Percentiles rank a stretch among this genome's conserved stretches.
phyloP scores from a whole-genome alignment of 78 protist genomes.

The Planoprotostelium fungivorum region DNA sequence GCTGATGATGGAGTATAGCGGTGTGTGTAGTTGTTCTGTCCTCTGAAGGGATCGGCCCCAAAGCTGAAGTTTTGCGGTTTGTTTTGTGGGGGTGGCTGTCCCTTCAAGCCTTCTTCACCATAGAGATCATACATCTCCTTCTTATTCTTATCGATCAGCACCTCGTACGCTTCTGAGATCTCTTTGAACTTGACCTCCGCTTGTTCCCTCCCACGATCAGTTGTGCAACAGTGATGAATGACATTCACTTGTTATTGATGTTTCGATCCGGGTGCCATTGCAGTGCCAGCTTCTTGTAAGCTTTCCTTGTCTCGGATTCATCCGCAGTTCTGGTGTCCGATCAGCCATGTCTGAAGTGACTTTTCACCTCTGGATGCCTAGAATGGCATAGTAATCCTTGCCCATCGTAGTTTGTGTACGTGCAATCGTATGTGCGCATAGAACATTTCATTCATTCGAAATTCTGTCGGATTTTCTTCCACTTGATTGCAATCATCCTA shows the following conservation, averaged over 20 bases:
- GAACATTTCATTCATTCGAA: too few species aligned
- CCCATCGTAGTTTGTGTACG: too few species aligned
- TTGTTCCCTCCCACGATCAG: slow-evolving; percentile 21
- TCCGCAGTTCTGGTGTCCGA: slow-evolving; percentile 3
- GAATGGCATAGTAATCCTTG: slow-evolving; percentile 66
- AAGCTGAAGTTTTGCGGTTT: background rate
- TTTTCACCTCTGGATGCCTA: slow-evolving; percentile 27
- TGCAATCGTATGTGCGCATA: too few species aligned
- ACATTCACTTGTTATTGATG: slow-evolving; percentile 13
- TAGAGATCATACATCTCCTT: slow-evolving; percentile 29
- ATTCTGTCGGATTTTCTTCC: too few species aligned
- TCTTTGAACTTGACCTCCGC: slow-evolving; percentile 43
- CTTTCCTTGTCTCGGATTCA: slow-evolving; percentile 18
- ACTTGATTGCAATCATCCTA: too few species aligned
- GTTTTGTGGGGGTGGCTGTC: background rate
- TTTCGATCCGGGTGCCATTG: slow-evolving; percentile 65
- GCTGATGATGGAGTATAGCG: background rate
- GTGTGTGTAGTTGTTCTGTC: background rate
- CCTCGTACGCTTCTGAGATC: slow-evolving; percentile 59
- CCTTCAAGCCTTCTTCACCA: slow-evolving; percentile 37
- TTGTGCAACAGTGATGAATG: background rate
- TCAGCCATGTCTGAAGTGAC: too few species aligned
- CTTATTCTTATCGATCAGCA: slow-evolving; percentile 36
- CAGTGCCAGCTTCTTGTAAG: slow-evolving; percentile 28
- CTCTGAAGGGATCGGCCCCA: background rate